These are phyloP conservation scores for Bryoglossum gracile DNA, from an alignment of 495 filamentous ascomycete genomes.

Conservation along the genomic window DNA sequence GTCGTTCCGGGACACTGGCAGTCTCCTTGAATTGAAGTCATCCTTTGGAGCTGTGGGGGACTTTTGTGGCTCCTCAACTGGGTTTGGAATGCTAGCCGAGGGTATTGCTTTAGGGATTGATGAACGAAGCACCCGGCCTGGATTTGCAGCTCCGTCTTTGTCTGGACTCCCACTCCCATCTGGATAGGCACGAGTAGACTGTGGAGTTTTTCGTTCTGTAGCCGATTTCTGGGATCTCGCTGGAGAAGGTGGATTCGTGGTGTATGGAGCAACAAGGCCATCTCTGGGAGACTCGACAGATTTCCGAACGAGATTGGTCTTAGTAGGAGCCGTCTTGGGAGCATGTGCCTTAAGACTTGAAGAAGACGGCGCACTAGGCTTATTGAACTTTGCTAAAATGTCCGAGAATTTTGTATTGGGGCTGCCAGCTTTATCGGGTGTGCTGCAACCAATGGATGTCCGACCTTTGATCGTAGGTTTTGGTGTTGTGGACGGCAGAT, in stretches of 20 bases:
- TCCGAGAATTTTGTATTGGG: conserved; percentile 16
- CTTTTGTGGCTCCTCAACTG: too few species aligned
- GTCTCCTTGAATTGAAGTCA: too few species aligned
- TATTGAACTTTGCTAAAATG: conserved; percentile 21
- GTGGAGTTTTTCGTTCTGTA: conserved; percentile 8
- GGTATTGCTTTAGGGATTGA: too few species aligned
- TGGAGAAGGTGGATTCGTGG: conserved; percentile 19
- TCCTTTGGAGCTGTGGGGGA: too few species aligned
- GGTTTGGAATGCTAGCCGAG: too few species aligned
- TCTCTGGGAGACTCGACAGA: conserved; percentile 10
- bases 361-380: background rate
- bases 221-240: conserved; percentile 20
- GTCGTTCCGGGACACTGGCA: too few species aligned
- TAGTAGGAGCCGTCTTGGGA: background rate
- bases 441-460: background rate
- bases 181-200: conserved; percentile 8
- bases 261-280: conserved; percentile 18
- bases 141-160: too few species aligned
- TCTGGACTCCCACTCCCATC: too few species aligned
- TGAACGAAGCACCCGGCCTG: too few species aligned
- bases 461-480: too few species aligned
- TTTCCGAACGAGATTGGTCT: background rate
- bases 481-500: too few species aligned
- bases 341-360: too few species aligned
- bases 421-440: background rate